phyloP scores from a whole-genome alignment of 139 green algal species.

The Microglena sp. region DNA sequence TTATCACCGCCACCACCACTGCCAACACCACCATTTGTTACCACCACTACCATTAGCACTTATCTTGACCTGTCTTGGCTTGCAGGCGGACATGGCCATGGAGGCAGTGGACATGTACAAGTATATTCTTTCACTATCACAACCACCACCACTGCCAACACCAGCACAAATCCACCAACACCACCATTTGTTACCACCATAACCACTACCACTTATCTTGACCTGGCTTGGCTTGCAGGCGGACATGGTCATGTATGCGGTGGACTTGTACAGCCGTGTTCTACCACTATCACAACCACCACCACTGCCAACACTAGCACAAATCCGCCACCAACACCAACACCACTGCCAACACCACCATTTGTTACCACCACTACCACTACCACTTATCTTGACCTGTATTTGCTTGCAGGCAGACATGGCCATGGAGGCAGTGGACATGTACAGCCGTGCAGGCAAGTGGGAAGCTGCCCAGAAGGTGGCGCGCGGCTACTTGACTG shows the following conservation, averaged over 20 bases:
- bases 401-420: slow-evolving; percentile 25
- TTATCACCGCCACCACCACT: no score
- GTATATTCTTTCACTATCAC: no score
- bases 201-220: no score
- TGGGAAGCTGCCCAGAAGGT: slow-evolving; percentile 73
- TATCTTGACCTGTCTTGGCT: background rate
- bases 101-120: slow-evolving; percentile 76
- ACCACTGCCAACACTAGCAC: background rate
- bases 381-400: background rate
- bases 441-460: slow-evolving; percentile 62
- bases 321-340: background rate
- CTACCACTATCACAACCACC: background rate
- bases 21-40: no score
- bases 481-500: slow-evolving; percentile 56
- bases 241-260: slow-evolving; percentile 34
- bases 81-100: slow-evolving; percentile 32
- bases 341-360: background rate
- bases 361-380: background rate
- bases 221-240: slow-evolving; percentile 14
- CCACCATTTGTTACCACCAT: no score
- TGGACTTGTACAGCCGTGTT: background rate
- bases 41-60: no score
- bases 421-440: slow-evolving; percentile 54
- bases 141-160: no score
- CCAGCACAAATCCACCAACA: no score